These are phyloP conservation scores for Thelonectria blattea DNA, from an alignment of 2,329 filamentous ascomycete species.

Conservation along the genomic window DNA sequence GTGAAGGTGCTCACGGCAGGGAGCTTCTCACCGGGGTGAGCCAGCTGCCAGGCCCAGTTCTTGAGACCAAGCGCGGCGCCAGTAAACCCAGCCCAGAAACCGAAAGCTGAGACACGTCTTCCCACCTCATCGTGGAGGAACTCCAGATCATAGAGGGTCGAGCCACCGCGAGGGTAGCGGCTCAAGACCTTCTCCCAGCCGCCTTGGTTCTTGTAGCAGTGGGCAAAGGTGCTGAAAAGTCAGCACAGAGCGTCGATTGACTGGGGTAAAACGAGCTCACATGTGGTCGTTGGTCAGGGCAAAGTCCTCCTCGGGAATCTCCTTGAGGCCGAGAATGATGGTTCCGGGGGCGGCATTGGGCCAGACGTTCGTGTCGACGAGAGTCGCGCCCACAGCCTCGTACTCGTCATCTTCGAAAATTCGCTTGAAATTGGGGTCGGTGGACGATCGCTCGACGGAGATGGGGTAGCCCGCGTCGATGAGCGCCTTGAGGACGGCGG, in stretches of 20 bases:
- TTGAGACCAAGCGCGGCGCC: conserved; percentile 76
- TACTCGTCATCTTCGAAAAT: conserved; percentile 70
- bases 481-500: conserved; percentile 58
- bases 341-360: conserved; percentile 69
- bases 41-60: conserved; percentile 84
- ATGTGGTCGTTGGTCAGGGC: conserved; percentile 38
- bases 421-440: conserved; percentile 60
- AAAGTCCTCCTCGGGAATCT: conserved; percentile 76
- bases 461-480: conserved; percentile 73
- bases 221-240: conserved; percentile 66
- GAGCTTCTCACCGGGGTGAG: conserved; percentile 70
- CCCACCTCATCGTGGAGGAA: conserved; percentile 69
- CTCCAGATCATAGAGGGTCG: conserved; percentile 78
- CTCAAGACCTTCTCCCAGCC: conserved; percentile 82
- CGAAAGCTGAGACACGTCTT: conserved; percentile 74
- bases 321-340: conserved; percentile 79
- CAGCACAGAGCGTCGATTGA: background rate
- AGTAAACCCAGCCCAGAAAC: conserved; percentile 78
- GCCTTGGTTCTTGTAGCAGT: conserved; percentile 78
- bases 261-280: conserved; percentile 4
- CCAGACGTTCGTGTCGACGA: conserved; percentile 73
- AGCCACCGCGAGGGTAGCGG: conserved; percentile 72
- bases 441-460: conserved; percentile 63
- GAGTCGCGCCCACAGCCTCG: conserved; percentile 65
- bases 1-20: conserved; percentile 50